These are phyloP conservation scores for Sporothrix brunneoviolacea DNA, from an alignment of 2,329 filamentous ascomycete species.

Conservation along the genomic window DNA sequence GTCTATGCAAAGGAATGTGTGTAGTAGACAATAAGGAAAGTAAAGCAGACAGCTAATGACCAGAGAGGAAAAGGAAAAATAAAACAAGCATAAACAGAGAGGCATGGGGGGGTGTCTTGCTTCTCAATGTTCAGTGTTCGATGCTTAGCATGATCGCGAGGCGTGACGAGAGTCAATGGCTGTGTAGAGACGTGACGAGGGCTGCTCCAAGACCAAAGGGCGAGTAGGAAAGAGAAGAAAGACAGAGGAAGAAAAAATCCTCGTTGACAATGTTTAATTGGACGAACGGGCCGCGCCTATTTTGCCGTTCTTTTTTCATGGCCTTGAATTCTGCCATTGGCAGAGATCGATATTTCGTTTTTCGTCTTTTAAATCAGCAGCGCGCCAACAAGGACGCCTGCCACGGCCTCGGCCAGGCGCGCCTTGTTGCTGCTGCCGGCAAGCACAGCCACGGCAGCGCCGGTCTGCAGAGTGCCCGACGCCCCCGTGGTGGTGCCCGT, in stretches of 20 bases:
- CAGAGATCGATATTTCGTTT: no score
- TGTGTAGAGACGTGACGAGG: not conserved
- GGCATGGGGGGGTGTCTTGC: no score
- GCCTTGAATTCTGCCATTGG: no score
- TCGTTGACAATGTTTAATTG: no score
- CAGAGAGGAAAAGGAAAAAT: not conserved
- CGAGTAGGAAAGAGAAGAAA: not conserved
- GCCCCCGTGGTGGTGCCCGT: conserved; percentile 27
- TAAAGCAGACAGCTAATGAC: not conserved
- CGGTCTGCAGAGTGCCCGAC: conserved; percentile 28
- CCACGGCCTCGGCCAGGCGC: conserved; percentile 16
- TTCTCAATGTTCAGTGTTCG: no score
- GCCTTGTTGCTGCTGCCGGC: conserved; percentile 1
- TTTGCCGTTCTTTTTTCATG: no score
- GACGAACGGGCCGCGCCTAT: no score
- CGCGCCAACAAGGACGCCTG: conserved; percentile 16
- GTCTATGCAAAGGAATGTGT: conserved; percentile 20
- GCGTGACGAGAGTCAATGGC: no score
- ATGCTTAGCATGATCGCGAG: no score
- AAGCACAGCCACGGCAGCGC: conserved; percentile 15
- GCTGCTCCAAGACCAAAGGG: not conserved
- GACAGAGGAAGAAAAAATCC: not conserved
- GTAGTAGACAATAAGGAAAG: conserved; percentile 1
- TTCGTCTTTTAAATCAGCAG: conserved; percentile 17
- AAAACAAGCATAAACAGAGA: no score